Base-by-base conservation (phyloP, 257 asterid species). In the Euphrasia confusa region DNA sequence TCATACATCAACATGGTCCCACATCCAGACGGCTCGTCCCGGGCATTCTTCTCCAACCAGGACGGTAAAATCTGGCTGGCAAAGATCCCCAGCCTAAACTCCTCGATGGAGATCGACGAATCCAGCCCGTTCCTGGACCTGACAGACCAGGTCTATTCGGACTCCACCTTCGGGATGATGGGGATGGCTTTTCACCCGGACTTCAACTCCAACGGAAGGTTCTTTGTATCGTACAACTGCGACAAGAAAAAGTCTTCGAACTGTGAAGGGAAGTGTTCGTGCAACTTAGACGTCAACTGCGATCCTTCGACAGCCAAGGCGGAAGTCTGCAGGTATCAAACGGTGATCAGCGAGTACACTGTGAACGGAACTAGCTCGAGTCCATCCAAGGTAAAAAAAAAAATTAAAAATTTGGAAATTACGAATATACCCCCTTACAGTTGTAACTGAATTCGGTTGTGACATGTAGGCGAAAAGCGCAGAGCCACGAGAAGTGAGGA, bases 171-270 rank as follows among this genome's bases (percentile, higher is more conserved):
- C 54, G 98, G 98, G 58, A 75, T 92, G 95, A 81, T 86, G 92
- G 98, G 98, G 21, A 60, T 92, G 80, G 95, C 97, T 9, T 92
- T 92, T 59, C 98, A 92, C 72, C 97, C 97, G 0, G 68, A 84
- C 17, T 92, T 84, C 55, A 78, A 80, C 0, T 66, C 40, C 40
- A 35, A 35, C 40, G 40, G 40, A 10, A 35, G 40, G 40, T 35
- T 35, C 10, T 35, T 35, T 12, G 97, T 96, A 0, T 89, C 96
- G n/a, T 92, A 72, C 66, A 92, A 89, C 77, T 92, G 96, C 32
- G 96, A 89, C 64, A 89, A 83, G 63, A 68, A 67, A 61, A 86
- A 80, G 64, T 83, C 90, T 9, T 35, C 40, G 10, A 35, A 35
- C 1, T 35, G 52, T 10, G 52, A n/a, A 0, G 52, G 52, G 17